A percentile compares a stretch with the other conserved stretches of the same genome.
Conservation (phyloP, 305 asterid species). For the Galium porrigens region DNA sequence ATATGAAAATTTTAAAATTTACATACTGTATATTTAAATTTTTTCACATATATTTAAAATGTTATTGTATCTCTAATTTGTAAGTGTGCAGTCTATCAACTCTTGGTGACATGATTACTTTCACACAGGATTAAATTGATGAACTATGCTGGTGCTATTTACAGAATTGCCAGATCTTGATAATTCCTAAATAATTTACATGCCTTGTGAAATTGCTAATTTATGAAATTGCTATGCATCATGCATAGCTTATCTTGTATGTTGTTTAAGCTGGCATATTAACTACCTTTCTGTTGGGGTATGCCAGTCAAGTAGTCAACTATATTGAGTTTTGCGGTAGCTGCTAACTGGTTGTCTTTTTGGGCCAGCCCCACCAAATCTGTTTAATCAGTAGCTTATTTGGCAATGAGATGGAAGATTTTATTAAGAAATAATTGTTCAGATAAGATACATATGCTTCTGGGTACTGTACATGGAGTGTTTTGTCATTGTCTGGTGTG, state of each 20-base stretch:
- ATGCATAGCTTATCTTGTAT: background rate
- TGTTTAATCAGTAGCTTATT: background rate
- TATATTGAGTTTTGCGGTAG: background rate
- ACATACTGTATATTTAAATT: background rate
- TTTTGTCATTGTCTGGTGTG: background rate
- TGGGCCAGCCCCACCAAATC: background rate
- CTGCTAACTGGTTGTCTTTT: background rate
- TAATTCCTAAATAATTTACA: background rate
- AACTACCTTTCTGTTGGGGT: background rate
- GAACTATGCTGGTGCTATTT: background rate
- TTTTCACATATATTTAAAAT: too few relatives aligned
- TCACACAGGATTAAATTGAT: background rate
- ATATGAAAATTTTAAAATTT: too few relatives aligned
- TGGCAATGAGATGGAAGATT: background rate
- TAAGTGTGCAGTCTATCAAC: background rate
- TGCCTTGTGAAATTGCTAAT: background rate
- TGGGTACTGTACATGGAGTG: background rate
- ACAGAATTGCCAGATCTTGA: background rate
- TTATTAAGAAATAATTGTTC: background rate
- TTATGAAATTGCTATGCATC: background rate
- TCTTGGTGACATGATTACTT: background rate
- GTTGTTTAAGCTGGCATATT: background rate
- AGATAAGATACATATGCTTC: background rate
- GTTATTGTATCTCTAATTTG: background rate
- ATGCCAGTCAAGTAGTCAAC: background rate